Conservation (phyloP, 768 basidiomycete species). For the Tubosaeta brunneosetosa region DNA sequence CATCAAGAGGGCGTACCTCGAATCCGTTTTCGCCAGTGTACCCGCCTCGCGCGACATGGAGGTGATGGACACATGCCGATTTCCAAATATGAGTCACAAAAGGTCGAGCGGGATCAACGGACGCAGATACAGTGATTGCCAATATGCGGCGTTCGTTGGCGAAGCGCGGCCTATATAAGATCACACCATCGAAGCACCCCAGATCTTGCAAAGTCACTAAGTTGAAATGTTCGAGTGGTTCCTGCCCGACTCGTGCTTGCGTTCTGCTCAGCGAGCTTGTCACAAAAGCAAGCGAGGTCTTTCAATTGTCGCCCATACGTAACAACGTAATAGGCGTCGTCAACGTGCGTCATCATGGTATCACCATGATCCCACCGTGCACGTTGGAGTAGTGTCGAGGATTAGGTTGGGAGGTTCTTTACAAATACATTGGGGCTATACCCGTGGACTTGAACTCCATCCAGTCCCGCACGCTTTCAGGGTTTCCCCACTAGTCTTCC, state of each 20-base stretch:
- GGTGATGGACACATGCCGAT: conserved; percentile 69
- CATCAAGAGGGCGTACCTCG: conserved; percentile 49
- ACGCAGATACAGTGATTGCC: conserved; percentile 77
- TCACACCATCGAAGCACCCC: conserved; percentile 13
- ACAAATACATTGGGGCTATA: no score
- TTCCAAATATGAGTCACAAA: conserved; percentile 72
- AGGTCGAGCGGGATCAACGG: conserved; percentile 71
- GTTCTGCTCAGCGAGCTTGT: conserved; percentile 78
- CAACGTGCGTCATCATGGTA: conserved; percentile 79
- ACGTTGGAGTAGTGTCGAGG: conserved; percentile 86
- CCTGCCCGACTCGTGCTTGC: conserved; percentile 59
- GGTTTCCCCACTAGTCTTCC: no score
- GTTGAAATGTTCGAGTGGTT: conserved; percentile 80
- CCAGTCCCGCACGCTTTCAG: no score
- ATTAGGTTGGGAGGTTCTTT: conserved; percentile 60
- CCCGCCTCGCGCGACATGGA: conserved; percentile 90
- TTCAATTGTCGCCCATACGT: conserved; percentile 82
- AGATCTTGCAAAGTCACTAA: conserved; percentile 91
- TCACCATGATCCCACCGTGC: conserved; percentile 95
- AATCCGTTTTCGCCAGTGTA: conserved; percentile 99
- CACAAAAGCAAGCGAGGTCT: conserved; percentile 74
- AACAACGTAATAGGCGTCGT: conserved; percentile 85
- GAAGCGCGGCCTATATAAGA: background rate
- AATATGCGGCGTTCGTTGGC: conserved; percentile 33
- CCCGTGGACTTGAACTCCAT: no score